Conservation (phyloP, 768 basidiomycete species). For the Tricholoma hemisulphureum region DNA sequence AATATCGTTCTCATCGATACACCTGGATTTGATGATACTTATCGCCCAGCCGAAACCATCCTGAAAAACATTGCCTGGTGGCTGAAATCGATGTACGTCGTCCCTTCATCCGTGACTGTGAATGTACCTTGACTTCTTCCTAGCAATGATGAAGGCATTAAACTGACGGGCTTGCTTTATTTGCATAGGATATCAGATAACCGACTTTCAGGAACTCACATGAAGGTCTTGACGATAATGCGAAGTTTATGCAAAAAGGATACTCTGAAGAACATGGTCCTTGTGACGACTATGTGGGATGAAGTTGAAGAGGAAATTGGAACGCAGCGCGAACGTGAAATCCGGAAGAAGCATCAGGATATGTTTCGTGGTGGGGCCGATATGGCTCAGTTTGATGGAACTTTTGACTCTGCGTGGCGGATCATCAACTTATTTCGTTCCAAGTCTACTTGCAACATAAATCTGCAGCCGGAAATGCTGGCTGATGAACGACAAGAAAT, state of each 20-base stretch:
- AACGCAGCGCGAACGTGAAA: too few species aligned
- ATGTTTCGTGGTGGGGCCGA: too few species aligned
- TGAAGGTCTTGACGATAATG: conserved; percentile 43
- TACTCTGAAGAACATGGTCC: conserved; percentile 42
- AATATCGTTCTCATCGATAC: conserved; percentile 33
- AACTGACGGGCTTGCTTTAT: conserved; percentile 39
- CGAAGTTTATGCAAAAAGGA: conserved; percentile 42
- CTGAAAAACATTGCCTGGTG: conserved; percentile 19
- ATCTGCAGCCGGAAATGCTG: too few species aligned
- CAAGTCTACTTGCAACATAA: too few species aligned
- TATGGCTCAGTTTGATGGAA: too few species aligned
- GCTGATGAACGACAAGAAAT: too few species aligned
- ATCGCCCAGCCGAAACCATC: conserved; percentile 22
- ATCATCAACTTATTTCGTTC: too few species aligned
- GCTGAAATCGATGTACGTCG: conserved; percentile 24
- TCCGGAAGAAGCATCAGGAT: too few species aligned
- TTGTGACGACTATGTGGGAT: conserved; percentile 47
- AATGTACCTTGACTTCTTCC: not conserved
- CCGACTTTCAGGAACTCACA: conserved; percentile 38
- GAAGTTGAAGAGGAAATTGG: conserved; percentile 29
- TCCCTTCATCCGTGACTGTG: not conserved
- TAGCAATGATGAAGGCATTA: conserved; percentile 18
- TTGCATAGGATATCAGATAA: conserved; percentile 39
- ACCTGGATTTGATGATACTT: conserved; percentile 43
- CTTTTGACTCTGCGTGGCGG: too few species aligned